phyloP scores from a whole-genome alignment of 345 rosid species.

The Heritiera littoralis region DNA sequence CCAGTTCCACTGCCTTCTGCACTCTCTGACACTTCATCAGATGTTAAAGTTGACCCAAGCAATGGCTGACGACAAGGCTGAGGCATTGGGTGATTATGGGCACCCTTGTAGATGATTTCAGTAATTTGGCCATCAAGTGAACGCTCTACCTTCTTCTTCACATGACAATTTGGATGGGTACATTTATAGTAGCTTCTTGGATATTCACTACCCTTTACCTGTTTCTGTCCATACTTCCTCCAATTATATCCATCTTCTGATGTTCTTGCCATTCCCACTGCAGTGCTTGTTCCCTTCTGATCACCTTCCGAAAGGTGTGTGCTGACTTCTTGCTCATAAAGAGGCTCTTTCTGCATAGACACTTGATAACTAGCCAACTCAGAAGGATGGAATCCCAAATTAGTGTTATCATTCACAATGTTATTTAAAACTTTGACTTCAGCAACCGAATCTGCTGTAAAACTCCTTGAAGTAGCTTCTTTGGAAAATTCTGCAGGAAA shows the following conservation, averaged over 20 bases:
- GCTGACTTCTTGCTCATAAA: conserved; percentile 24
- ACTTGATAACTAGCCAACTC: conserved; percentile 26
- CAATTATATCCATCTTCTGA: conserved; percentile 67
- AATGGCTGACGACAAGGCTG: conserved; percentile 45
- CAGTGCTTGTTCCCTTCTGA: conserved; percentile 30
- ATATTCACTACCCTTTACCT: conserved; percentile 65
- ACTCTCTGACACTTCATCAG: conserved; percentile 39
- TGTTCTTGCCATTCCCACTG: conserved; percentile 37
- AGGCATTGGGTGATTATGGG: conserved; percentile 58
- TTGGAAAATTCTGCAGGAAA: conserved; percentile 33
- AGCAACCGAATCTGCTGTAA: conserved; percentile 25
- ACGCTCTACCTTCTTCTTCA: conserved; percentile 63
- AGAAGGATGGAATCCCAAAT: conserved; percentile 29
- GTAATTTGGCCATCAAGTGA: conserved; percentile 63
- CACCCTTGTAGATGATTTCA: conserved; percentile 65
- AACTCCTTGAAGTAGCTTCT: conserved; percentile 30
- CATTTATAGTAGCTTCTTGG: conserved; percentile 72
- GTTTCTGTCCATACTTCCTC: conserved; percentile 74
- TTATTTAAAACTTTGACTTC: conserved; percentile 27
- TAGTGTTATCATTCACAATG: conserved; percentile 25
- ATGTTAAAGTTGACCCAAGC: conserved; percentile 35
- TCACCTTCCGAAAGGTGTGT: conserved; percentile 28
- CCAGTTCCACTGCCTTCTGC: conserved; percentile 32
- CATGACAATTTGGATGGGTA: conserved; percentile 54
- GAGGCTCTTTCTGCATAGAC: conserved; percentile 25